Base-by-base conservation (phyloP, 2,329 filamentous ascomycete species). In the Metarhizium rileyi region DNA sequence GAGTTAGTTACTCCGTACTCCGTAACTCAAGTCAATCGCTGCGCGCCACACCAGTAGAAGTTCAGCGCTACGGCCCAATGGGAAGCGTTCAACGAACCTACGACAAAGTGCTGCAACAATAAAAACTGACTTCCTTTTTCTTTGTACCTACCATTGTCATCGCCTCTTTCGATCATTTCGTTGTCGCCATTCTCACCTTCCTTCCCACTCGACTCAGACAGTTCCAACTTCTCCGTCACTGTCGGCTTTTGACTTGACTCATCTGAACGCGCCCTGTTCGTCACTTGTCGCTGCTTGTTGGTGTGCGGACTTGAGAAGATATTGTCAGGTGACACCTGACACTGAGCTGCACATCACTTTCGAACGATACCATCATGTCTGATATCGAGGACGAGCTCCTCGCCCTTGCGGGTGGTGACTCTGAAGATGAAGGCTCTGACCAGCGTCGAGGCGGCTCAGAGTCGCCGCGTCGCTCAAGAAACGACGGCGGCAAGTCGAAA, bases 381-480 rank as follows among this genome's bases (percentile, higher is more conserved):
- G 87, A 91, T 63, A 79, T 96, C 57, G 91, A 97, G 65, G 90
- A 91, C 60, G 91, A 96, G 72, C 83, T 97, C 57, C 84, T 97
- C 56, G 90, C 88, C 62, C 83, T 97, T 56, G 93, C 90, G 49
- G 93, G 89, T 61, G 89, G 87, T 58, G 85, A 80, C 48, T 79
- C 80, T 51, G 79, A 76, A 61, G 79, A 79, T 59, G 79, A 80
- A 67, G 77, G 63, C 46, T 66, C 72, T 62, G 71, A 73, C 59
- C 69, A 70, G 59, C 74, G 78, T 66, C 70, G 80, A 60, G 72
- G 75, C 56, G 74, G 70, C 35, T 77, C 80, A 44, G 73, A 74
- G 47, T 78, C 80, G 53, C 71, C 75, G 53, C 69, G 73, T 54
- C 61, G 68, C 5, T 56, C 63, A 3, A 66, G 66, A 53, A 58